Conservation (phyloP, 2,329 filamentous ascomycete species). For the Cytospora paraplurivora region DNA sequence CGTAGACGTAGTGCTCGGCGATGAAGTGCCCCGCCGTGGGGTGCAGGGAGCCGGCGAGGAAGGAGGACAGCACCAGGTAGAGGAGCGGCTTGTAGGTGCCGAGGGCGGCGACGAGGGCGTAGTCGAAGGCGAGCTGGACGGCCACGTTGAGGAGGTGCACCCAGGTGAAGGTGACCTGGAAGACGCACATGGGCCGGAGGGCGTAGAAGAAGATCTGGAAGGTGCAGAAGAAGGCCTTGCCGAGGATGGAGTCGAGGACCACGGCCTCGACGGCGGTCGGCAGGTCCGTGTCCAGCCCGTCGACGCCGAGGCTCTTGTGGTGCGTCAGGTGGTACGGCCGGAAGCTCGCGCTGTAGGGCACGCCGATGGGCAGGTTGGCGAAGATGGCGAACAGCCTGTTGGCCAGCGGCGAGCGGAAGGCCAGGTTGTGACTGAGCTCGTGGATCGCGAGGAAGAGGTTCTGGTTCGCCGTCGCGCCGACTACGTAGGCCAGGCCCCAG, state of each 20-base stretch:
- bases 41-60: conserved; percentile 91
- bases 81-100: conserved; percentile 64
- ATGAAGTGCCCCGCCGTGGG: conserved; percentile 98
- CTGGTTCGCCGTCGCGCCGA: conserved; percentile 95
- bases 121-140: conserved; percentile 78
- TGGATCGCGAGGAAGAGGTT: conserved; percentile 98
- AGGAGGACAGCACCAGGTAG: conserved; percentile 87
- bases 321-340: conserved; percentile 98
- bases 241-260: conserved; percentile 90
- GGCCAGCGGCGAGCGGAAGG: conserved; percentile 76
- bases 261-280: conserved; percentile 89
- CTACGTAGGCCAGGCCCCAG: conserved; percentile 82
- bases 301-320: conserved; percentile 96
- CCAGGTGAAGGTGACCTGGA: conserved; percentile 82
- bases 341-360: conserved; percentile 96
- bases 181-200: conserved; percentile 90
- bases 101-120: conserved; percentile 61
- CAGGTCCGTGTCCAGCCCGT: conserved; percentile 93
- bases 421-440: conserved; percentile 97
- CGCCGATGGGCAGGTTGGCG: conserved; percentile 92
- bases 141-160: conserved; percentile 82
- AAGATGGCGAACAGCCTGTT: conserved; percentile 90
- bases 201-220: conserved; percentile 99
- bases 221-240: conserved; percentile 98
- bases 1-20: conserved; percentile 91